phyloP scores from a whole-genome alignment of 2,329 filamentous ascomycete species.

The Apiospora marii region DNA sequence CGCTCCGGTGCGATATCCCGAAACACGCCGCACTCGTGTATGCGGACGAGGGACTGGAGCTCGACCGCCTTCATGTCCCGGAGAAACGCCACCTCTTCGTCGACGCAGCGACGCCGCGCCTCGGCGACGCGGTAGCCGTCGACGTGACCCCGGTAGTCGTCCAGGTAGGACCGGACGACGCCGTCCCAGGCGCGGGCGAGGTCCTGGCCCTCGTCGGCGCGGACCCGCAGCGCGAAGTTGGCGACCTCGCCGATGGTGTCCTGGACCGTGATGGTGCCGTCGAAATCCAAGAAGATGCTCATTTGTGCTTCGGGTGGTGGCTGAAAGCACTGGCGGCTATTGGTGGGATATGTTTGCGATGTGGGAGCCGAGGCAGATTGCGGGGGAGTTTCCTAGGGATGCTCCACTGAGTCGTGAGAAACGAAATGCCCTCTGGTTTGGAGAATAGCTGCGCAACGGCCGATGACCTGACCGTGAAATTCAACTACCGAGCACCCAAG shows the following conservation, averaged over 20 bases:
- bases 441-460: not conserved
- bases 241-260: slow-evolving; percentile 62
- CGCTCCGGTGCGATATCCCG: slow-evolving; percentile 43
- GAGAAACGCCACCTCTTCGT: slow-evolving; percentile 53
- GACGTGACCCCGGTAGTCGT: slow-evolving; percentile 50
- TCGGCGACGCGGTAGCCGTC: slow-evolving; percentile 44
- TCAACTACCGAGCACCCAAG: not conserved
- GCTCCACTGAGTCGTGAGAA: slow-evolving; percentile 4
- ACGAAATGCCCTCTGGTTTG: not conserved
- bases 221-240: slow-evolving; percentile 48
- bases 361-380: not conserved
- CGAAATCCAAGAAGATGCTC: slow-evolving; percentile 65
- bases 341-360: not conserved
- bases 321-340: not conserved
- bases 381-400: not conserved
- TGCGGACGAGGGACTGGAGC: slow-evolving; percentile 52
- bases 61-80: slow-evolving; percentile 54
- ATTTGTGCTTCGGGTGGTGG: slow-evolving; percentile 35
- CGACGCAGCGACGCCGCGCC: slow-evolving; percentile 43
- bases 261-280: slow-evolving; percentile 63
- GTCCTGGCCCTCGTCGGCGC: slow-evolving; percentile 38
- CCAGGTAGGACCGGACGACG: slow-evolving; percentile 55
- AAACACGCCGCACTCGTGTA: slow-evolving; percentile 56
- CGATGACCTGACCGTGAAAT: not conserved
- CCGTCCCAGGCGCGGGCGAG: slow-evolving; percentile 52